Evolutionary conservation across 108 stramenopile genomes (phyloP), one percentile per base, ranked within the genome.

Genomic region (Pseudonitzschia pungens): DNA sequence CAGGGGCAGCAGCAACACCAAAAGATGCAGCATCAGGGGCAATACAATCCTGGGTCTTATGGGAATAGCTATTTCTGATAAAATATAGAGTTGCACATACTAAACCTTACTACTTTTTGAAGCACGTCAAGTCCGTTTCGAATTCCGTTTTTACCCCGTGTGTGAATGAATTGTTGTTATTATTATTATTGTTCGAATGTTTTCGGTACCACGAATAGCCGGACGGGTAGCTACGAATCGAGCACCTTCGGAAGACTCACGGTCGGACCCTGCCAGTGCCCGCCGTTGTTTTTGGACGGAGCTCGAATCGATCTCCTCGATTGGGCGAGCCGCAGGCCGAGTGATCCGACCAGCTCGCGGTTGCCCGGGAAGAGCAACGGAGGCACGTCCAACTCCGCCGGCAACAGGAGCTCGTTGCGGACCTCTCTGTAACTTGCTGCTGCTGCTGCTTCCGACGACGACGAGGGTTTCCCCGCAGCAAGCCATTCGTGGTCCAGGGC

Each of bases 401-500:
- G 52, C n/a, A 58, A 70, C 27, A 76, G 62, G 62, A 81, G 54
- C 9, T 72, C 60, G 29, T 70, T 50, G 12, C 44, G 67, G n/a
- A 73, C 18, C n/a, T 33, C 52, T 43, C 36, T 21, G 36, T 22
- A 50, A 24, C 12, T 43, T 14, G 51, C 26, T 32, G n/a, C n/a
- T n/a, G n/a, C n/a, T n/a, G n/a, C n/a, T n/a, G n/a, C n/a, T n/a
- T n/a, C n/a, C n/a, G n/a, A n/a, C n/a, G n/a, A n/a, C n/a, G n/a
- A n/a, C n/a, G n/a, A n/a, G n/a, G n/a, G n/a, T n/a, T n/a, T n/a
- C n/a, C n/a, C n/a, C n/a, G n/a, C n/a, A n/a, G n/a, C 15, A 21
- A 44, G 73, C 68, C 31, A 78, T 41, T 20, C 57, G 75, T 43
- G 53, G 57, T 84, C 59, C 53, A 87, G 54, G 12, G 76, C 83